Percentiles rank a stretch among this genome's conserved stretches.
Conservation (phyloP, 148 eudicot genomes). For the Drosera capensis region DNA sequence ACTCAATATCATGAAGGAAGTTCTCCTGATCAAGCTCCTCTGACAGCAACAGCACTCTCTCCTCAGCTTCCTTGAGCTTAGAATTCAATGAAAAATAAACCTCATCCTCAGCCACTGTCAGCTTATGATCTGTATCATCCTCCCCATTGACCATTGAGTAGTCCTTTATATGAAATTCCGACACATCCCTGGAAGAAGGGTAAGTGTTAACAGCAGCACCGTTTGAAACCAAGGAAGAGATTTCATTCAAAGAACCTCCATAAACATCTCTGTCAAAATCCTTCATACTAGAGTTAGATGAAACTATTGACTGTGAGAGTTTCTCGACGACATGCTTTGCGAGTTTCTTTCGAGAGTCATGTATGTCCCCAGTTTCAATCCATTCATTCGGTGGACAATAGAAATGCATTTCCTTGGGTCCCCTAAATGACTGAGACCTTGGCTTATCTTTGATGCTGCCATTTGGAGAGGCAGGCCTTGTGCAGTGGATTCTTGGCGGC, state of each 20-base stretch:
- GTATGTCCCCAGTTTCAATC: conserved; percentile 35
- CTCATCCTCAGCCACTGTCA: conserved; percentile 20
- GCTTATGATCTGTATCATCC: conserved; percentile 2
- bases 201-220: conserved; percentile 9
- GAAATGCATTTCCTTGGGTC: conserved; percentile 23
- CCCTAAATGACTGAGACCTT: conserved; percentile 39
- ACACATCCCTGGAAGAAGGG: conserved; percentile 4
- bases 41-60: conserved; percentile 30
- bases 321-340: conserved; percentile 82
- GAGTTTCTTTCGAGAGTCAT: conserved; percentile 55
- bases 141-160: conserved; percentile 10
- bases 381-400: conserved; percentile 30
- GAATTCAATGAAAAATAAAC: conserved; percentile 29
- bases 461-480: conserved; percentile 38
- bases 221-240: conserved; percentile 15
- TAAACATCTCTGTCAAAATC: conserved; percentile 66
- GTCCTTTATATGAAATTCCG: conserved; percentile 13
- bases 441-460: conserved; percentile 43
- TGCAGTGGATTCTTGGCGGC: conserved; percentile 44
- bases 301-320: conserved; percentile 44
- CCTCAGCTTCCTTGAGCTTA: conserved; percentile 61
- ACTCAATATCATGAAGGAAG: conserved; percentile 27
- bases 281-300: conserved; percentile 15
- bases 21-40: conserved; percentile 51
- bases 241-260: conserved; percentile 19